Evolutionary conservation across 805 yeast genomes (phyloP), one percentile per base, ranked within the genome.

Genomic region (Candida multigemmis): DNA sequence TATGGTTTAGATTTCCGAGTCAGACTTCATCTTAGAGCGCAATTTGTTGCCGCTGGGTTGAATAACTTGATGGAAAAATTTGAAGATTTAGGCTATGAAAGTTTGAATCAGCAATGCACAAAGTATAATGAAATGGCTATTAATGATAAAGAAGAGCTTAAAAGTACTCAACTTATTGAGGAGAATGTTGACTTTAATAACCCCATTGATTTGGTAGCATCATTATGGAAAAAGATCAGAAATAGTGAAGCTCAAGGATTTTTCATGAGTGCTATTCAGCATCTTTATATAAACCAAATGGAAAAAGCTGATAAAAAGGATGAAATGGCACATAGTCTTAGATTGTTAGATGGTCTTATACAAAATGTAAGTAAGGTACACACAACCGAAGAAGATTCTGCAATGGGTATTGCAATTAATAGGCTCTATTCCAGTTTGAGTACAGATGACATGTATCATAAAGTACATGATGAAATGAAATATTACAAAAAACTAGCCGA

Each of bases 371-470:
- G 77, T 4, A 64, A 64, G 53, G 74, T 68, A 51, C 42, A 66
- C 32, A 62, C 67, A 7, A 51, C 73, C 1, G 58, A 62, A 21
- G 69, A 71, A 27, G 34, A 66, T 60, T 29, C 46, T 44, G 29
- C 83, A 10, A 65, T 84, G 37, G 82, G 79, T 28, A 72, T 81
- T 25, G 83, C 94, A 2, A 75, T 87, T 19, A 85, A 82, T 42
- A 63, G 74, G 30, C 58, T 89, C 24, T 63, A 74, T 32, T 76
- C 84, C 22, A 68, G 81, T 15, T 63, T 87, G 44, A 76, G 77
- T 38, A 82, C 95, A 0, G 96, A 89, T 48, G 94, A 84, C 28
- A 77, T 78, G 53, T 94, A 94, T 8, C 64, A 75, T 27, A 66
- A 80, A 33, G 93, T 95, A 4, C 32, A 53, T 22, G 50, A 44